Evolutionary conservation across 78 protist species (phyloP).

Genomic region (Tieghemostelium lacteum): DNA sequence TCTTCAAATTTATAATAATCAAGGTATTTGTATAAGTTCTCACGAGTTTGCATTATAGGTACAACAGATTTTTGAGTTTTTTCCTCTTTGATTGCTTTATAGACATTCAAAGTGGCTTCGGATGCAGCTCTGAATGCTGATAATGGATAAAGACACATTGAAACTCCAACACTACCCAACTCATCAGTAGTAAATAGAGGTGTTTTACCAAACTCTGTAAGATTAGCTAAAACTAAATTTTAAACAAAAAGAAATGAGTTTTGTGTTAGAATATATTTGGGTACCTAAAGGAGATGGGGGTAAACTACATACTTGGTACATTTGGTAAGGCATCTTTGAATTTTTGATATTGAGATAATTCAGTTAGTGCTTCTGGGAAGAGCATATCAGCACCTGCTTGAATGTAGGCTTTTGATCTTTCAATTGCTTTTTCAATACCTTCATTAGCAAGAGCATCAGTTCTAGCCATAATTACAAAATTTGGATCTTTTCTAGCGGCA

Average conservation of each 20-base stretch:
- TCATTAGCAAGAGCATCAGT: slow-evolving; percentile 78
- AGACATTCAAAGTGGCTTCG: slow-evolving; percentile 74
- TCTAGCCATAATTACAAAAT: slow-evolving; percentile 79
- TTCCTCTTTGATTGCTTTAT: slow-evolving; percentile 47
- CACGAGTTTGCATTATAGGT: slow-evolving; percentile 72
- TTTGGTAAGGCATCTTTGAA: slow-evolving; percentile 47
- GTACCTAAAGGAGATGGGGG: neutral
- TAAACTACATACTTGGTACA: slow-evolving; percentile 63
- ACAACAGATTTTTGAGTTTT: slow-evolving; percentile 63
- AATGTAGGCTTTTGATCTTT: slow-evolving; percentile 58
- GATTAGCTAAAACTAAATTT: slow-evolving; percentile 72
- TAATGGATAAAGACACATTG: slow-evolving; percentile 75
- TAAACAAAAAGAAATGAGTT: neutral
- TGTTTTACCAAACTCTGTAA: slow-evolving; percentile 86
- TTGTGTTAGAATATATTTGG: neutral
- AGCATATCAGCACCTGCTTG: slow-evolving; percentile 91
- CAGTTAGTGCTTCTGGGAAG: slow-evolving; percentile 85
- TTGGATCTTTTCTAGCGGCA: slow-evolving; percentile 57
- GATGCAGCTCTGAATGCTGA: slow-evolving; percentile 71
- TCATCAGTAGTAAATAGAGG: slow-evolving; percentile 69
- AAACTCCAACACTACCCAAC: slow-evolving; percentile 42
- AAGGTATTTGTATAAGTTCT: slow-evolving; percentile 59
- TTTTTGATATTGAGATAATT: slow-evolving; percentile 47
- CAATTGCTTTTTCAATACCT: slow-evolving; percentile 59
- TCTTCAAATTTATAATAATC: slow-evolving; percentile 76